A percentile compares a stretch with the other conserved stretches of the same genome.
These are phyloP conservation scores for Lipomyces orientalis DNA, from an alignment of 805 yeast genomes.

Conservation along the genomic window DNA sequence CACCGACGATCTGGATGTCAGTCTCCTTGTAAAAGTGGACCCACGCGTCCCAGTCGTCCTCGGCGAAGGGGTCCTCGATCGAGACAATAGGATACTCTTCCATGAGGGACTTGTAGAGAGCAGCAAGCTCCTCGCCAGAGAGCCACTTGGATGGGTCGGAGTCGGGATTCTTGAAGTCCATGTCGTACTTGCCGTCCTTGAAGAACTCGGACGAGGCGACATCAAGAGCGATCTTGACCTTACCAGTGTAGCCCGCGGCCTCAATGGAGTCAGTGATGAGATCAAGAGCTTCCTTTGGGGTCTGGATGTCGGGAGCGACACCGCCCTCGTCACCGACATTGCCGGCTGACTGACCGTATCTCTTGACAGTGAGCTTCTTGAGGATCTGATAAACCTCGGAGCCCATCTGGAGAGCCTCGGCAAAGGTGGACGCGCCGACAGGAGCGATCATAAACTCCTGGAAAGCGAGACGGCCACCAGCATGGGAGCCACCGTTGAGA, in stretches of 20 bases:
- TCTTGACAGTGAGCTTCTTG: constrained; percentile 90
- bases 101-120: constrained; percentile 77
- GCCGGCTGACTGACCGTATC: constrained; percentile 98
- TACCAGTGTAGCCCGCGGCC: constrained; percentile 93
- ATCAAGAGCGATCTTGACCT: constrained; percentile 90
- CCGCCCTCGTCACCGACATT: constrained; percentile 99
- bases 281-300: constrained; percentile 97
- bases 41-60: constrained; percentile 99
- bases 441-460: constrained; percentile 99
- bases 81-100: constrained; percentile 96
- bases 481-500: constrained; percentile 99
- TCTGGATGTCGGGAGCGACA: constrained; percentile 96
- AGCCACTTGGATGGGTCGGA: constrained; percentile 91
- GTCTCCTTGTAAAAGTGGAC: constrained; percentile 67
- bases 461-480: constrained; percentile 98
- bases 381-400: constrained; percentile 97
- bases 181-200: constrained; percentile 96
- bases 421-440: constrained; percentile 83
- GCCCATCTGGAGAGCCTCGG: constrained; percentile 97
- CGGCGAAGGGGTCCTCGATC: constrained; percentile 98
- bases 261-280: constrained; percentile 88
- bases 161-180: constrained; percentile 97
- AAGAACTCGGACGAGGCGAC: constrained; percentile 97
- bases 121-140: constrained; percentile 84
- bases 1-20: constrained; percentile 88